A percentile compares a stretch with the other conserved stretches of the same genome.
These are phyloP conservation scores for Solanum dulcamara DNA, from an alignment of 257 asterid genomes.

Conservation along the genomic window DNA sequence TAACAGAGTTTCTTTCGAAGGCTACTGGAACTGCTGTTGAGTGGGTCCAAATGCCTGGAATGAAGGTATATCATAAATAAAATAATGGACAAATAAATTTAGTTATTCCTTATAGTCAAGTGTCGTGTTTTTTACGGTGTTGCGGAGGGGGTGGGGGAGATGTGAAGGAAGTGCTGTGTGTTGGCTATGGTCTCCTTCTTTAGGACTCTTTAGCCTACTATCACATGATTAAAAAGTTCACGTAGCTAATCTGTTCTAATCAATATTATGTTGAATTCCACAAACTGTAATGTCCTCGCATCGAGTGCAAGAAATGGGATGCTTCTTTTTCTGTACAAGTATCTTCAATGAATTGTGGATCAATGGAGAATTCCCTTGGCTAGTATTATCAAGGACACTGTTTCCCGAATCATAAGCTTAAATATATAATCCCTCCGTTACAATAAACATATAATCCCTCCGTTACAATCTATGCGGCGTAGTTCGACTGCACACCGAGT, in stretches of 20 bases:
- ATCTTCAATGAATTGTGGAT: not conserved
- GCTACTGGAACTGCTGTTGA: slow-evolving; percentile 97
- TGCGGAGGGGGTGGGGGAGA: not conserved
- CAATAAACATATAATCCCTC: not conserved
- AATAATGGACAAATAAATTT: not conserved
- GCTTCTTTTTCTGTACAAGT: not conserved
- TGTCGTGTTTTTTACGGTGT: not conserved
- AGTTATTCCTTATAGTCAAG: not conserved
- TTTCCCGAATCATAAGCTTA: not conserved
- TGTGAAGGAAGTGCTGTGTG: not conserved
- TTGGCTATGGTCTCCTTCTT: not conserved
- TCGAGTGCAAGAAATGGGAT: not conserved
- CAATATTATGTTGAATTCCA: not conserved
- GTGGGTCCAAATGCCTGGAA: slow-evolving; percentile 99
- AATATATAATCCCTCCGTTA: not conserved
- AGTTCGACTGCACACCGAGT: not conserved
- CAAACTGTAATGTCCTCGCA: not conserved
- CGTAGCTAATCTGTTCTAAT: not conserved
- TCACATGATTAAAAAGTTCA: not conserved
- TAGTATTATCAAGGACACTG: not conserved
- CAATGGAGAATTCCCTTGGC: not conserved
- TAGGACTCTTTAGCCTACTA: not conserved
- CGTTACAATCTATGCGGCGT: not conserved
- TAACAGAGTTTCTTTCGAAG: slow-evolving; percentile 92
- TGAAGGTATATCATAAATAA: slow-evolving; percentile 50